These are phyloP conservation scores for Globisporangium polare DNA, from an alignment of 352 stramenopile genomes.

Conservation along the genomic window DNA sequence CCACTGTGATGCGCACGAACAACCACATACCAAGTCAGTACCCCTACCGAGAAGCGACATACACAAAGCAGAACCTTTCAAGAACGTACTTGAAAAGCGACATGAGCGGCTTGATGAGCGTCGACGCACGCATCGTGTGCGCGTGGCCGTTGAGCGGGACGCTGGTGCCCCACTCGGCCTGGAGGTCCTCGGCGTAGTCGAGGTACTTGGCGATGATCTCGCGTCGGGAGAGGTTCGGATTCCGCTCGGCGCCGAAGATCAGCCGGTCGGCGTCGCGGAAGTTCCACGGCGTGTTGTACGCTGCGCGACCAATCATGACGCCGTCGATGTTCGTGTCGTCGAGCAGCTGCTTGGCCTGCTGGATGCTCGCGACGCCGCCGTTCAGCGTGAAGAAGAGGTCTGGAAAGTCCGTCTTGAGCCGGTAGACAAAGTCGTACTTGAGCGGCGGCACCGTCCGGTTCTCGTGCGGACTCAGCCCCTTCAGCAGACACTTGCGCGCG, in stretches of 20 bases:
- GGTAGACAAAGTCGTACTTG: constrained; percentile 93
- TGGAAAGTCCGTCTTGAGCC: constrained; percentile 95
- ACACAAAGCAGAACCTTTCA: not conserved
- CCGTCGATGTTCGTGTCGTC: constrained; percentile 73
- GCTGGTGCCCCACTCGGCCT: constrained; percentile 61
- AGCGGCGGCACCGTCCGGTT: constrained; percentile 98
- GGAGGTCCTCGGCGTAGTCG: constrained; percentile 80
- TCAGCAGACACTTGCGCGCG: constrained; percentile 97
- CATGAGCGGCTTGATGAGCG: constrained; percentile 76
- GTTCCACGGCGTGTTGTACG: constrained; percentile 89
- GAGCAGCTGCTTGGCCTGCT: constrained; percentile 88
- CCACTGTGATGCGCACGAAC: constrained; percentile 30
- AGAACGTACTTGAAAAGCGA: constrained; percentile 70
- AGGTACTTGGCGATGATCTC: constrained; percentile 84
- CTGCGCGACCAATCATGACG: constrained; percentile 89
- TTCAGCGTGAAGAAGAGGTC: constrained; percentile 98
- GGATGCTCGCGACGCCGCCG: constrained; percentile 92
- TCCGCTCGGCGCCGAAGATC: constrained; percentile 67
- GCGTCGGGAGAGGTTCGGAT: constrained; percentile 82
- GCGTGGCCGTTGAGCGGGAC: constrained; percentile 35
- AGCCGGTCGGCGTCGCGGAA: constrained; percentile 82
- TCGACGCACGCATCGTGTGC: constrained; percentile 79
- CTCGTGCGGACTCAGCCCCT: constrained; percentile 93
- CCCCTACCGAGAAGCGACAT: not conserved
- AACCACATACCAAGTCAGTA: not conserved